Conservation (phyloP, 441 rosid species). For the Gossypium davidsonii region DNA sequence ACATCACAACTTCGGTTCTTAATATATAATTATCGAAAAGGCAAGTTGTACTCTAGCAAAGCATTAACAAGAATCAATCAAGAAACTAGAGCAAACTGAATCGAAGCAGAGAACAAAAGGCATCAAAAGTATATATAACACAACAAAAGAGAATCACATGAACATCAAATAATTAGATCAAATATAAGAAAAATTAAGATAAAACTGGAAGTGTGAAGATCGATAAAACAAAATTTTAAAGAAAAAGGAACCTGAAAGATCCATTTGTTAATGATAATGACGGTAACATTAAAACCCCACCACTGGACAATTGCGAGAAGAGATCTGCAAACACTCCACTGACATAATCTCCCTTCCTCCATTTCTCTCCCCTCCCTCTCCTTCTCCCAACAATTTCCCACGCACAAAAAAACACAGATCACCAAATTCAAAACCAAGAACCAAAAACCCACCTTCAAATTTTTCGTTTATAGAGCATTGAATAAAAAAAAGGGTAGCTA, state of each 20-base stretch:
- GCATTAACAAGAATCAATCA: background rate
- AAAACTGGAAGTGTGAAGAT: conserved; percentile 6
- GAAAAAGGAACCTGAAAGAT: conserved; percentile 78
- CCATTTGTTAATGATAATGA: conserved; percentile 98
- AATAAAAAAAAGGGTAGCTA: background rate
- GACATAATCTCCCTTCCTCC: conserved; percentile 58
- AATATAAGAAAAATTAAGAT: conserved; percentile 8
- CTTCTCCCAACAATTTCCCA: conserved; percentile 1
- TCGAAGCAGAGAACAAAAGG: conserved; percentile 1
- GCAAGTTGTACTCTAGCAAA: background rate
- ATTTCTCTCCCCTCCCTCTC: conserved; percentile 29
- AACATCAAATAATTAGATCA: background rate
- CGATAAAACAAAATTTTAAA: background rate
- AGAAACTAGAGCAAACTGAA: background rate
- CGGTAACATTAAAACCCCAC: conserved; percentile 97
- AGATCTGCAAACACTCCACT: conserved; percentile 78
- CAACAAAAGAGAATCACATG: background rate
- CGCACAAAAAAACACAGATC: conserved; percentile 7
- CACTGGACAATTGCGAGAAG: conserved; percentile 86
- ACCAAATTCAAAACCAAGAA: conserved; percentile 1
- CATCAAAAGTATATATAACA: background rate
- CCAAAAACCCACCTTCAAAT: conserved; percentile 24
- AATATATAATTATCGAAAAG: background rate
- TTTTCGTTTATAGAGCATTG: background rate
- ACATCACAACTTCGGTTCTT: background rate